Base-by-base conservation (phyloP, 78 protist genomes). In the Dictyostelium citrinum region DNA sequence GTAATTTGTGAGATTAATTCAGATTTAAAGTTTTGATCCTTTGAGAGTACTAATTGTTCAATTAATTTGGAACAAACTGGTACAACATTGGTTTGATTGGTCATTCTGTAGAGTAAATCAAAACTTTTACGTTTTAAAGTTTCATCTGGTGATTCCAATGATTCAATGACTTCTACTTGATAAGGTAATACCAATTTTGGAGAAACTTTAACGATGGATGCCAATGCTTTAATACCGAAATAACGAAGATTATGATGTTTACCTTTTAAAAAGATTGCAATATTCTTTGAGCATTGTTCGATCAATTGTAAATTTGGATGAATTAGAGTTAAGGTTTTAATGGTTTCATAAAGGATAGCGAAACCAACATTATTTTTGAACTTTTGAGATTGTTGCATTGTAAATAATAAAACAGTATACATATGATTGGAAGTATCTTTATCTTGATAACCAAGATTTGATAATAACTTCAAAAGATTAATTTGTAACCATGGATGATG, bases 401-500 rank as follows among this genome's bases (percentile, higher is more conserved):
- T 96, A 5, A 96, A 96, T 6, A 16, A 2, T 3, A 98, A 72
- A 29, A 95, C 96, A 51, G 67, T 92, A 85, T 95, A 97, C 96
- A 93, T 93, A 6, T 67, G 61, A 22, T 94, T 95, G 5, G 95
- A 90, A 3, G 81, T 1, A 1, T 67, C 55, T 24, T 58, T 35
- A 70, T 80, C 70, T 14, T 96, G 82, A 27, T 10, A 5, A 35
- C 99, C 99, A 6, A 99, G 97, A 29, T 80, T 24, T 27, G 97
- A 95, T 6, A 98, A 64, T 6, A 98, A 1, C 79, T 96, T 84
- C 46, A 99, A 95, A 5, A 98, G 93, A 71, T 91, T 78, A 46
- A 98, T 91, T 91, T 99, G 99, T 17, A 98, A 39, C 99, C 99
- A 99, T 6, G 99, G 99, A 10, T 99, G 99, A 3, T 98, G 99